Evolutionary conservation across 768 basidiomycete species (phyloP).

Genomic region (Strobilomyces echinocephalus): DNA sequence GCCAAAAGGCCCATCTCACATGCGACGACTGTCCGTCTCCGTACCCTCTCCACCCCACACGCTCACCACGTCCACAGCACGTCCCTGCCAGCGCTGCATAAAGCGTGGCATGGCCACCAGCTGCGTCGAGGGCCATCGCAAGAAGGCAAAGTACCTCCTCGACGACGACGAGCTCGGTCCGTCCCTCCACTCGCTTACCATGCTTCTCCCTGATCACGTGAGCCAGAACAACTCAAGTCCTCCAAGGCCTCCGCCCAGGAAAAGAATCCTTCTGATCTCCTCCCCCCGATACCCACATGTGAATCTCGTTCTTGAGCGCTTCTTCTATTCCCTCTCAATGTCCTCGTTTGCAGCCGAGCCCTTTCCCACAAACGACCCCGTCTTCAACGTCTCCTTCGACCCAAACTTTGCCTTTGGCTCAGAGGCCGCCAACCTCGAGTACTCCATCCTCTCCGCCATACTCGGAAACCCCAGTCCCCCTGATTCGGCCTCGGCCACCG

Average conservation of each 20-base stretch:
- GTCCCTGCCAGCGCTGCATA: constrained; percentile 93
- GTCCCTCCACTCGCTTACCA: constrained; percentile 12
- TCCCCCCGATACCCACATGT: constrained; percentile 31
- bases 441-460: constrained; percentile 90
- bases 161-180: constrained; percentile 90
- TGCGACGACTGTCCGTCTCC: constrained; percentile 86
- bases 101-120: constrained; percentile 87
- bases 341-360: constrained; percentile 39
- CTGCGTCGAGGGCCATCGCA: constrained; percentile 92
- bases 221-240: constrained; percentile 39
- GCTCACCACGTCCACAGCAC: constrained; percentile 49
- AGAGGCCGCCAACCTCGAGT: constrained; percentile 90
- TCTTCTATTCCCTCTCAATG: constrained; percentile 9
- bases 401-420: constrained; percentile 69
- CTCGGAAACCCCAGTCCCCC: constrained; percentile 69
- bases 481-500: constrained; percentile 24
- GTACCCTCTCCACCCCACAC: neutral
- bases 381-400: constrained; percentile 60
- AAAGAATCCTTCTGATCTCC: constrained; percentile 29
- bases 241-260: constrained; percentile 25
- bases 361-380: constrained; percentile 49
- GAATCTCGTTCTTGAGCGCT: constrained; percentile 4
- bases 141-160: constrained; percentile 96
- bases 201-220: constrained; percentile 24
- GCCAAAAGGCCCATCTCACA: constrained; percentile 97